Evolutionary conservation across 2,329 filamentous ascomycete species (phyloP).

Genomic region (Ceratocystis variospora): DNA sequence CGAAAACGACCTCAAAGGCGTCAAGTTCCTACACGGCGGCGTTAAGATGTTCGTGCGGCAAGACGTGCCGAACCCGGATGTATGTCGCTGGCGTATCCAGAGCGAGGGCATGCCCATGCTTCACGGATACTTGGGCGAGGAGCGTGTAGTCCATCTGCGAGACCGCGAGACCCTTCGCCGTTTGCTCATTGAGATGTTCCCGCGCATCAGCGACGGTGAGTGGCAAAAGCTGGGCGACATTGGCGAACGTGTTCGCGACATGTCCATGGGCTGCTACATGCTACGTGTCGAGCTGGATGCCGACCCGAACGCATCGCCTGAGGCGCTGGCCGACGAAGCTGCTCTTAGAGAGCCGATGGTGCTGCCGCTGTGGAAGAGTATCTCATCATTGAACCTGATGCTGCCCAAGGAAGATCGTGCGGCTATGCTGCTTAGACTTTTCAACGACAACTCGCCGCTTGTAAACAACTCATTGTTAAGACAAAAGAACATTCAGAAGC

Average conservation of each 20-base stretch:
- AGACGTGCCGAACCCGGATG: constrained; percentile 71
- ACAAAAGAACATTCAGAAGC: constrained; percentile 30
- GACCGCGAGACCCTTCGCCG: constrained; percentile 67
- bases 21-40: constrained; percentile 92
- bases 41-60: constrained; percentile 99
- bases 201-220: constrained; percentile 61
- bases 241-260: constrained; percentile 62
- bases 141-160: constrained; percentile 59
- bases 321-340: constrained; percentile 22
- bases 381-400: constrained; percentile 90
- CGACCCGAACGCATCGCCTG: constrained; percentile 27
- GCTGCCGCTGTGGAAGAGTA: constrained; percentile 84
- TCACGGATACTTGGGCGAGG: constrained; percentile 73
- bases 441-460: constrained; percentile 74
- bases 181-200: constrained; percentile 93
- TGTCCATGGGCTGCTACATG: constrained; percentile 85
- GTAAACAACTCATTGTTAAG: constrained; percentile 53
- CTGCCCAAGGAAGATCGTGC: constrained; percentile 90
- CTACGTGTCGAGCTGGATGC: constrained; percentile 67
- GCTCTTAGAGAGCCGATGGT: constrained; percentile 65
- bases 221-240: constrained; percentile 75
- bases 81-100: constrained; percentile 91
- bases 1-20: constrained; percentile 75
- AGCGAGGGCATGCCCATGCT: constrained; percentile 84
- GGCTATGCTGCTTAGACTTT: constrained; percentile 82